These are phyloP conservation scores for Trichoderma sp. DNA, from an alignment of 2,329 filamentous ascomycete genomes.

Conservation along the genomic window DNA sequence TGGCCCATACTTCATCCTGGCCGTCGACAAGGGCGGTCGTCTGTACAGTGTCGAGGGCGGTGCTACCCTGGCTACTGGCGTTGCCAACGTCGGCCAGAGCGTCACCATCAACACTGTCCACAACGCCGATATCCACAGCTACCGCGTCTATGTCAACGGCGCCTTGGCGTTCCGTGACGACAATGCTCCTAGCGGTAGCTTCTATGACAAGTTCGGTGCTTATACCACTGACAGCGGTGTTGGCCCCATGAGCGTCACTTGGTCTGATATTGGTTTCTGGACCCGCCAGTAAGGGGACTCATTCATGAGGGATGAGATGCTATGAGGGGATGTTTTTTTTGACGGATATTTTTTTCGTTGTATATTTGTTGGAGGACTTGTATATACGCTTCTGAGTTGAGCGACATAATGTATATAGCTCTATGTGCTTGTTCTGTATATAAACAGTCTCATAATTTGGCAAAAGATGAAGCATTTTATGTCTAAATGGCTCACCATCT, in stretches of 20 bases:
- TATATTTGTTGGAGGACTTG: slow-evolving; percentile 4
- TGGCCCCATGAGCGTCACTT: slow-evolving; percentile 24
- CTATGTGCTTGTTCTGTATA: neutral
- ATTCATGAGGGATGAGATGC: neutral
- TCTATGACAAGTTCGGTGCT: slow-evolving; percentile 29
- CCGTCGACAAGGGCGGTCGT: slow-evolving; percentile 20
- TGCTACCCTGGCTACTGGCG: slow-evolving; percentile 21
- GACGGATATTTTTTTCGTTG: neutral
- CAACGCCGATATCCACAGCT: slow-evolving; percentile 21
- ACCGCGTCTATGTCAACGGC: slow-evolving; percentile 28
- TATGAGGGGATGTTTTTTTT: neutral
- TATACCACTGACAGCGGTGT: slow-evolving; percentile 26
- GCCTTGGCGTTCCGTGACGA: slow-evolving; percentile 22
- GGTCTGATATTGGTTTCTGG: slow-evolving; percentile 25
- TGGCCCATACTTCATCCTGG: slow-evolving; percentile 26
- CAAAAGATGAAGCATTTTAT: neutral
- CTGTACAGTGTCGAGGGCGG: slow-evolving; percentile 27
- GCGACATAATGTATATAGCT: neutral
- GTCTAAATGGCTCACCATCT: neutral
- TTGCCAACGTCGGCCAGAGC: slow-evolving; percentile 22
- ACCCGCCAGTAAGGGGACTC: slow-evolving; percentile 7
- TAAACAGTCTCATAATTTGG: neutral
- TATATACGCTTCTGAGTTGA: neutral
- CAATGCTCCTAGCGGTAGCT: slow-evolving; percentile 25
- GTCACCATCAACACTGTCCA: slow-evolving; percentile 29